Evolutionary conservation across 2,329 filamentous ascomycete genomes (phyloP), one percentile per base, ranked within the genome.

Genomic region (Drechslerella stenobrocha): DNA sequence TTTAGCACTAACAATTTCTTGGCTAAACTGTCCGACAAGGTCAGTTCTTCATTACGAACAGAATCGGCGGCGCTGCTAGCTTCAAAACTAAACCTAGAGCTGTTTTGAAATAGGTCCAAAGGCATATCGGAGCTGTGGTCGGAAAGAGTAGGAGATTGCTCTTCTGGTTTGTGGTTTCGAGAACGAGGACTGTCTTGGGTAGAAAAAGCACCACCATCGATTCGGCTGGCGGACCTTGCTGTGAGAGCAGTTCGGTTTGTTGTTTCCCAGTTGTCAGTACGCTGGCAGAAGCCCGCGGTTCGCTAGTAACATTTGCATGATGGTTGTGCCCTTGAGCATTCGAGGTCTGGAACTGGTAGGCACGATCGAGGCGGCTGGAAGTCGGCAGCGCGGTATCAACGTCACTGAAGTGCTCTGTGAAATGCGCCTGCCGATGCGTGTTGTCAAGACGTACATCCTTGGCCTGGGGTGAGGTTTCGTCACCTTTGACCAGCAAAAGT

Each of bases 41-140:
- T 76, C 76, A 40, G 37, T 15, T 67, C 63, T 53, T 86, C 83
- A 55, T 84, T 83, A 70, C 87, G 82, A 13, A 76, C 86, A 13
- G 80, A 74, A 90, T 87, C 47, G 84, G 82, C 71, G 89, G 88
- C 75, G 90, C 89, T 37, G 90, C 77, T 34, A 87, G 75, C 75
- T 85, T 87, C 75, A 40, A 73, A 73, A 6, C 70, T 72, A 42
- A 73, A 73, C 1, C 72, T 52, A 0, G 72, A 73, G 24, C 69
- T 70, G 46, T 73, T 73, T 13, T 61, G 59, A 40, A 71, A 60
- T 2, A 64, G 40, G 40, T 67, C 63, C 13, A 67, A 48, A 11
- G 55, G 44, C n/a, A 48, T 34, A 15, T 52, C 59, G 2, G 51
- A 45, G 11, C 56, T 22, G 26, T 24, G 23, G 9, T 26, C 4